Evolutionary conservation across 176 grass and related monocot genomes (phyloP).

Genomic region (Panicum miliaceum): DNA sequence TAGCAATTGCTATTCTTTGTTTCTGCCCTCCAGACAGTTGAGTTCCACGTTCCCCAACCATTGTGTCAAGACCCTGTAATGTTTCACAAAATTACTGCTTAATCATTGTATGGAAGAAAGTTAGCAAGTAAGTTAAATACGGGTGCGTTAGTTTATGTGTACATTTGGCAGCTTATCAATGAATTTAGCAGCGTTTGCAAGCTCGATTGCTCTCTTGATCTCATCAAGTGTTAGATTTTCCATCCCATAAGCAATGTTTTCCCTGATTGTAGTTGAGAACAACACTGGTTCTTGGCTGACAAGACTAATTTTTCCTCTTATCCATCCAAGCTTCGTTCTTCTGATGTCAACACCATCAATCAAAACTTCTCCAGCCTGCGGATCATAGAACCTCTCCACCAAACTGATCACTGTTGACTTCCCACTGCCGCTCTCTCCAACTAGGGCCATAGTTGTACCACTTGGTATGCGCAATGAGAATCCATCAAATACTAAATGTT

Average conservation of each 20-base stretch:
- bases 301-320: constrained; percentile 78
- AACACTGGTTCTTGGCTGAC: constrained; percentile 89
- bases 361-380: constrained; percentile 75
- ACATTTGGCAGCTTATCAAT: constrained; percentile 89
- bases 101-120: constrained; percentile 24
- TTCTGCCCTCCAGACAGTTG: constrained; percentile 94
- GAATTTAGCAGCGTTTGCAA: constrained; percentile 88
- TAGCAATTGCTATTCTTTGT: constrained; percentile 93
- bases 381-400: constrained; percentile 92
- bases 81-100: constrained; percentile 27
- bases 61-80: constrained; percentile 74
- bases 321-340: constrained; percentile 65
- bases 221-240: constrained; percentile 62
- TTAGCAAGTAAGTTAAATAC: constrained; percentile 29
- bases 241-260: constrained; percentile 87
- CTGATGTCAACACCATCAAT: constrained; percentile 78
- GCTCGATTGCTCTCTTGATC: constrained; percentile 56
- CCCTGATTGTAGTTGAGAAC: constrained; percentile 73
- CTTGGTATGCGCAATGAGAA: constrained; percentile 68
- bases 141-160: constrained; percentile 26
- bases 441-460: constrained; percentile 78
- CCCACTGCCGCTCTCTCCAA: constrained; percentile 86
- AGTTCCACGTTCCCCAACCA: constrained; percentile 84
- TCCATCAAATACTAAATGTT: constrained; percentile 69
- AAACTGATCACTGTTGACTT: constrained; percentile 86